phyloP scores from a whole-genome alignment of 2,329 filamentous ascomycete species.

The Elsinoe necatrix region DNA sequence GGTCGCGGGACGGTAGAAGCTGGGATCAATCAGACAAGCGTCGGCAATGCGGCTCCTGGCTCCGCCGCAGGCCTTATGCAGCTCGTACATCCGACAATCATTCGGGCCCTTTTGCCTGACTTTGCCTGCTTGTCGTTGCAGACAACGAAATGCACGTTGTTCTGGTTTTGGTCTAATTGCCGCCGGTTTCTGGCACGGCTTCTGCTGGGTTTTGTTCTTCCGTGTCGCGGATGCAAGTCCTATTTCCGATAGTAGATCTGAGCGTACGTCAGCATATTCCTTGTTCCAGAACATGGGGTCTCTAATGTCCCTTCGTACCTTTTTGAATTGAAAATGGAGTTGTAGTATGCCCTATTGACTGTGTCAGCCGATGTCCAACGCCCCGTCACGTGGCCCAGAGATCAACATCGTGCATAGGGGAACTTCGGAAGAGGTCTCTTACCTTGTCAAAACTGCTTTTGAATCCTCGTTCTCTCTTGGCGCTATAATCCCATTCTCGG shows the following conservation, averaged over 20 bases:
- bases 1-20: neutral
- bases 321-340: constrained; percentile 97
- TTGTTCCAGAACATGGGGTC: constrained; percentile 8
- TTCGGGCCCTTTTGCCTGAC: neutral
- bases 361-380: neutral
- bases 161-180: neutral
- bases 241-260: constrained; percentile 44
- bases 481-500: constrained; percentile 98
- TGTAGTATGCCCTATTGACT: constrained; percentile 72
- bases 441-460: constrained; percentile 97
- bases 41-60: neutral
- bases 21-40: neutral
- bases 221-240: constrained; percentile 13
- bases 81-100: constrained; percentile 1
- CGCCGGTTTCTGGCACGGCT: neutral
- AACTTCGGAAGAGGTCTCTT: constrained; percentile 29
- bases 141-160: neutral
- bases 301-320: constrained; percentile 48
- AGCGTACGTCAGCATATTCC: constrained; percentile 18
- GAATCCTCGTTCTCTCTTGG: constrained; percentile 89
- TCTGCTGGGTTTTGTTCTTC: neutral
- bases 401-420: constrained; percentile 25
- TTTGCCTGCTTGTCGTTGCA: neutral
- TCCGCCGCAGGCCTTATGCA: constrained; percentile 8
- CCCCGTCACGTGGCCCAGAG: constrained; percentile 17